Conservation (phyloP, 306 rosid species). For the Rosa rugosa region DNA sequence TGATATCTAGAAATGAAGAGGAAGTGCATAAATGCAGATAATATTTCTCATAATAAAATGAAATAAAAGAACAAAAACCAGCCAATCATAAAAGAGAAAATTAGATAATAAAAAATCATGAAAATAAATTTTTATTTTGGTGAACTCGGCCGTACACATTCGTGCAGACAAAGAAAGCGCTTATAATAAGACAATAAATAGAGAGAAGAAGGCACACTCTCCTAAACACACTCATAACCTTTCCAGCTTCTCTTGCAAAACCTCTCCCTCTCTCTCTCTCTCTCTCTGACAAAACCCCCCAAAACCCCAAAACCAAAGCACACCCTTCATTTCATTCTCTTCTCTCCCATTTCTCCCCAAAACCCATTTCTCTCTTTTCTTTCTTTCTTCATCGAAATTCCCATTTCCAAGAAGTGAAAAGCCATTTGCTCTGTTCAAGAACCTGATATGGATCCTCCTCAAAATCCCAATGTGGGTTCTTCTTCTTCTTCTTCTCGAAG, state of each 20-base stretch:
- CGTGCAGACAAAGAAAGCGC: neutral
- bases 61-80: neutral
- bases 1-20: neutral
- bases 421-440: no score
- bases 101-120: neutral
- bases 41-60: no score
- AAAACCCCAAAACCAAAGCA: neutral
- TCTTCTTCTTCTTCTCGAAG: no score
- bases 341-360: no score
- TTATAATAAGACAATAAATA: neutral
- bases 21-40: neutral
- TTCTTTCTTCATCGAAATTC: no score
- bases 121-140: no score
- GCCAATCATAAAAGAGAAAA: neutral
- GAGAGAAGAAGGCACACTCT: neutral
- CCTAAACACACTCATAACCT: neutral
- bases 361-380: neutral
- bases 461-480: neutral
- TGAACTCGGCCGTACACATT: neutral
- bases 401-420: no score
- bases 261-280: no score
- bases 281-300: neutral
- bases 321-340: no score
- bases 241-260: neutral
- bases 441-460: neutral